Conservation (phyloP, 768 basidiomycete species). For the Scleroderma citrinum region DNA sequence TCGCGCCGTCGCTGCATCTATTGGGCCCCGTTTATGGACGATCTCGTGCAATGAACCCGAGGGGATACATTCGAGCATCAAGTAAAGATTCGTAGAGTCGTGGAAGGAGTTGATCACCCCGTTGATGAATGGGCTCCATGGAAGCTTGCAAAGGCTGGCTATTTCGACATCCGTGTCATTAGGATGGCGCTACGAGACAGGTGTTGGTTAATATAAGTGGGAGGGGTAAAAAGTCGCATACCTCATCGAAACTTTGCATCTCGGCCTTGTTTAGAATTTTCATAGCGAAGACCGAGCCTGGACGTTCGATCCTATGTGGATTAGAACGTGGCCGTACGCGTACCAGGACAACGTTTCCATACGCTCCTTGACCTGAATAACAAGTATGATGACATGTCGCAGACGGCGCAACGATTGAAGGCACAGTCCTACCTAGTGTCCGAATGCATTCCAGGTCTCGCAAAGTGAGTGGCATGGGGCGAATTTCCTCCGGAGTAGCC, state of each 20-base stretch:
- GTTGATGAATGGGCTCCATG: slow-evolving; percentile 51
- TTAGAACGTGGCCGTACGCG: slow-evolving; percentile 25
- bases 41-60: slow-evolving; percentile 37
- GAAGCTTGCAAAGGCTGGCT: slow-evolving; percentile 32
- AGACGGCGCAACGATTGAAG: neutral
- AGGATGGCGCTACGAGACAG: slow-evolving; percentile 17
- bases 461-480: slow-evolving; percentile 32
- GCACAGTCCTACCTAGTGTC: slow-evolving; percentile 30
- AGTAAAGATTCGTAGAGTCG: slow-evolving; percentile 44
- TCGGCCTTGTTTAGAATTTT: slow-evolving; percentile 37
- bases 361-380: slow-evolving; percentile 34
- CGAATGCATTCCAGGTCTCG: slow-evolving; percentile 38
- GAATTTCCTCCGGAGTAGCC: slow-evolving; percentile 27
- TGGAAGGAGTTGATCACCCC: slow-evolving; percentile 41
- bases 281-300: slow-evolving; percentile 39
- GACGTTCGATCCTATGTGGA: slow-evolving; percentile 27
- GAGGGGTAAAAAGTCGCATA: slow-evolving; percentile 9
- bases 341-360: slow-evolving; percentile 40
- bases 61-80: slow-evolving; percentile 46
- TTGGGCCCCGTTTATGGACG: slow-evolving; percentile 27
- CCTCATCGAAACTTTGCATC: slow-evolving; percentile 28
- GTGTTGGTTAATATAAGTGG: neutral
- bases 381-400: slow-evolving; percentile 1
- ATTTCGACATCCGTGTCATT: slow-evolving; percentile 38
- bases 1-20: slow-evolving; percentile 28